These are phyloP conservation scores for Tetradesmus obliquus DNA, from an alignment of 139 green algal genomes.

Conservation along the genomic window DNA sequence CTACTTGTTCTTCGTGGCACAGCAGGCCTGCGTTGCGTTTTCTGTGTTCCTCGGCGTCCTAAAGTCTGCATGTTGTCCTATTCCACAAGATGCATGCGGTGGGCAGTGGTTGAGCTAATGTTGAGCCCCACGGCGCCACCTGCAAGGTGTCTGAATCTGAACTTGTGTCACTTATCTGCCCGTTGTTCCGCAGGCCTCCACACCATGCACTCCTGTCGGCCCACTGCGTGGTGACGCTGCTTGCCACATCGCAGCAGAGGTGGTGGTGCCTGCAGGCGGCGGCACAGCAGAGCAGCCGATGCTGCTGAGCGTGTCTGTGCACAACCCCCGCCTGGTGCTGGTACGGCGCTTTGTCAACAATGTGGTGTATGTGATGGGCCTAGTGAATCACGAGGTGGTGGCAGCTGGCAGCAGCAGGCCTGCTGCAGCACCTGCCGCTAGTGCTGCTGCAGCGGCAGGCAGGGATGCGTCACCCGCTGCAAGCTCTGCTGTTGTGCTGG, in stretches of 20 bases:
- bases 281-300: background rate
- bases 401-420: background rate
- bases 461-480: background rate
- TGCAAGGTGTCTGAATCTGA: too few species aligned
- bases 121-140: too few species aligned
- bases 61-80: too few species aligned
- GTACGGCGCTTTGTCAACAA: conserved; percentile 42
- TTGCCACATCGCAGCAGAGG: background rate
- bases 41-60: too few species aligned
- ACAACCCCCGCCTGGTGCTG: conserved; percentile 25
- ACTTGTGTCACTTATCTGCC: background rate
- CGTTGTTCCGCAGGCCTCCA: background rate
- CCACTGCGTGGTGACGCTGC: background rate
- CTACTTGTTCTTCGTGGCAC: background rate
- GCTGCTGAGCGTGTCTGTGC: background rate
- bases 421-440: background rate
- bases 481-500: conserved; percentile 6
- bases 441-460: background rate
- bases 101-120: too few species aligned
- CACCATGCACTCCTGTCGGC: background rate
- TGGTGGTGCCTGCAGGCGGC: background rate
- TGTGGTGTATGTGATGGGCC: conserved; percentile 1
- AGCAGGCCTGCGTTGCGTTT: background rate
- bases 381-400: conserved; percentile 16
- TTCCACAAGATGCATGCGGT: too few species aligned